Base-by-base conservation (phyloP, 169 alveolate species). In the Cystoisospora suis region DNA sequence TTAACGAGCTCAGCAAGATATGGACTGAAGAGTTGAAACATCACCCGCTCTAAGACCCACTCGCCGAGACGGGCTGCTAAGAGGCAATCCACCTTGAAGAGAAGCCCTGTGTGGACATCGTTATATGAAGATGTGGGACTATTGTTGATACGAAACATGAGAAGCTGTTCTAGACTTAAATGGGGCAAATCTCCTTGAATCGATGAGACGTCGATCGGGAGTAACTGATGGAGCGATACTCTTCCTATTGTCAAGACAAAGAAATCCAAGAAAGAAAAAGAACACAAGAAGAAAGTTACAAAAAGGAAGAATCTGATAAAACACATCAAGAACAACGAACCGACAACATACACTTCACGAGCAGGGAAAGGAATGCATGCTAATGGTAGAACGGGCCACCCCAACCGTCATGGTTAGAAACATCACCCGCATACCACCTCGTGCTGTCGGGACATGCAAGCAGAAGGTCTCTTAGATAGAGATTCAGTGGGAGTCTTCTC, bases 121-220 rank as follows among this genome's bases (percentile, higher is more conserved):
- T 72, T 46, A 38, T 72, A 38, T 5, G 17, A 29, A 12, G 83
- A 72, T 17, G 47, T 27, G 56, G 36, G 32, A 17, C 56, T 40
- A 38, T 72, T 72, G 6, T 40, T 72, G 47, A 72, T 34, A 9
- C 83, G 83, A 34, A 72, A 40, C 83, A 72, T 40, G 17, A 72
- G 83, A 29, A 72, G 32, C 56, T 72, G 83, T 4, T 38, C 58
- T 56, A 72, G 53, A 7, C 58, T 40, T 5, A 72, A 34, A 3
- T 40, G n/a, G 2, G 12, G n/a, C 15, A 72, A 4, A 34, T 72
- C 83, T 29, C 58, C 27, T 38, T 72, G 58, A 29, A 40, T 32
- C 27, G 27, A 3, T 5, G 56, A 12, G 38, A 72, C 83, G 56
- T 72, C 83, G 27, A 36, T 40, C 38, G 83, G 83, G 0, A 72